Percentiles rank a stretch among this genome's conserved stretches.
phyloP scores from a whole-genome alignment of 2,329 filamentous ascomycete genomes.

The Teratosphaeria viscida region DNA sequence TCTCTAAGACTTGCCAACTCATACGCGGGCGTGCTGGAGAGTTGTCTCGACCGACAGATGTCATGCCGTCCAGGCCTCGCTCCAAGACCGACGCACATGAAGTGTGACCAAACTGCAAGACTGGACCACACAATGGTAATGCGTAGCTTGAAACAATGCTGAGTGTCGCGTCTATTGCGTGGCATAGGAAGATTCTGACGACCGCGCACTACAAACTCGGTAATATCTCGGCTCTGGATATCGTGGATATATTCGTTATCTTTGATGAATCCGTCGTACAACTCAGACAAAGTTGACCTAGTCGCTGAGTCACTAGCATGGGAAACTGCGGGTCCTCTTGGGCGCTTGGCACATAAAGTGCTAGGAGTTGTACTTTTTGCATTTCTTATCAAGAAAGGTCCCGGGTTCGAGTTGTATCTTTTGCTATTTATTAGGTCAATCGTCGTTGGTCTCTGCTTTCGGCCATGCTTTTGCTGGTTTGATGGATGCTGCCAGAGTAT shows the following conservation, averaged over 20 bases:
- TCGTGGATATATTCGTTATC: neutral
- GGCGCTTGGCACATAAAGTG: neutral
- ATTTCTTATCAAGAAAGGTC: neutral
- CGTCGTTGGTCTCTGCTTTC: neutral
- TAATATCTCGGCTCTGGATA: neutral
- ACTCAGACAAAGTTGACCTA: neutral
- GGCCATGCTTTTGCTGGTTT: neutral
- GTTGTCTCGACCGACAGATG: too few relatives aligned
- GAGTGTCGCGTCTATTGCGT: neutral
- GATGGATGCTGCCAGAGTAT: neutral
- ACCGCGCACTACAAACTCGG: neutral
- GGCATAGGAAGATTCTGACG: neutral
- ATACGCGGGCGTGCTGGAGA: too few relatives aligned
- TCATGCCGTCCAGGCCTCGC: too few relatives aligned
- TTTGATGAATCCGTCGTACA: neutral
- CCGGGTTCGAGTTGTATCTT: neutral
- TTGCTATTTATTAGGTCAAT: neutral
- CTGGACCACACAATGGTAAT: too few relatives aligned
- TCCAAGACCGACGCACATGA: too few relatives aligned
- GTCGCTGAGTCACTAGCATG: neutral
- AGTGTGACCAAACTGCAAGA: too few relatives aligned
- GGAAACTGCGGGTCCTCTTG: neutral
- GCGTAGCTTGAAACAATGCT: too few relatives aligned
- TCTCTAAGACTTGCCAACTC: too few relatives aligned
- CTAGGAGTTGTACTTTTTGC: neutral